Evolutionary conservation across 1,284 basidiomycete genomes (phyloP).

Genomic region (Cystobasidium slooffiae): DNA sequence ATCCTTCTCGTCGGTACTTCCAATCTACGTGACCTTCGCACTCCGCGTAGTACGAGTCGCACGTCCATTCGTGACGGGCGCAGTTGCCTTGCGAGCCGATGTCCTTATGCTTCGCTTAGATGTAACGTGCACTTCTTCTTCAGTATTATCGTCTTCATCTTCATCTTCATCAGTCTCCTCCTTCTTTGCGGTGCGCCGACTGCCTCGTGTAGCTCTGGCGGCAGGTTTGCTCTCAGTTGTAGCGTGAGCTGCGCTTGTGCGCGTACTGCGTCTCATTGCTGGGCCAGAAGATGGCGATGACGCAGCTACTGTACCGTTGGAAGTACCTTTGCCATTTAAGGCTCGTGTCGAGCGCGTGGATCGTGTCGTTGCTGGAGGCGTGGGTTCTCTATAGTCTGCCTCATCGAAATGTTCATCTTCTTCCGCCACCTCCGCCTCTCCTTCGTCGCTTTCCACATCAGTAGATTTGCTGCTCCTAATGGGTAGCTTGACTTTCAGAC

Average conservation of each 20-base stretch:
- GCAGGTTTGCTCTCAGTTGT: background rate
- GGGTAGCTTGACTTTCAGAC: background rate
- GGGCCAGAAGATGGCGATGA: background rate
- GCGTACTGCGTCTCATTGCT: constrained; percentile 8
- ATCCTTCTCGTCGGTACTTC: too few species aligned
- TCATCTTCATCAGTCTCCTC: constrained; percentile 17
- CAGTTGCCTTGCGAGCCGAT: background rate
- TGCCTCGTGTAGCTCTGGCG: constrained; percentile 1
- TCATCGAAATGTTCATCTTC: constrained; percentile 10
- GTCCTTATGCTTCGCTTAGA: background rate
- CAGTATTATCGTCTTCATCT: constrained; percentile 6
- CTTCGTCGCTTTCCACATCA: background rate
- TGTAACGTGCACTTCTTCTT: constrained; percentile 13
- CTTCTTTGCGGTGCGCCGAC: background rate
- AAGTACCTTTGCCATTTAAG: background rate
- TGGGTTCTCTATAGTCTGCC: constrained; percentile 23
- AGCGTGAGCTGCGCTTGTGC: background rate
- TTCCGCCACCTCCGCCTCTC: constrained; percentile 19
- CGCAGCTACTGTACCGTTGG: background rate
- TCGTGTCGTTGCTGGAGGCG: constrained; percentile 4
- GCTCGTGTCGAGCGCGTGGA: background rate
- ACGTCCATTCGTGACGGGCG: background rate
- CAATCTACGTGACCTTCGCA: background rate
- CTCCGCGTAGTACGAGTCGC: background rate
- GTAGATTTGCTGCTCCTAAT: background rate